These are phyloP conservation scores for Hibiscus trionum DNA, from an alignment of 345 rosid species.

Conservation along the genomic window DNA sequence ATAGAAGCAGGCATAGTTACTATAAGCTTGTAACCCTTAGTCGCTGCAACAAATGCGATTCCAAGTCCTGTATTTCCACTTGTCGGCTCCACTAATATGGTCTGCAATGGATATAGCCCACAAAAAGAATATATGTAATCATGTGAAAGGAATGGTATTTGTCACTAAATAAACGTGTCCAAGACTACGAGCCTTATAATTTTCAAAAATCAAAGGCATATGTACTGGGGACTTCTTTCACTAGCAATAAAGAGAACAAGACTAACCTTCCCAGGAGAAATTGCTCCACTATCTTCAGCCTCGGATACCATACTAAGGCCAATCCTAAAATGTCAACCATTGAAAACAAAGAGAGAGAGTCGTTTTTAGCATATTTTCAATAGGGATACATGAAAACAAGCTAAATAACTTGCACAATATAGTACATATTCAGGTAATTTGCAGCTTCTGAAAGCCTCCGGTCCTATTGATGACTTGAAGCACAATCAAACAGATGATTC, in stretches of 20 bases:
- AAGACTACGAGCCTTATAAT: neutral
- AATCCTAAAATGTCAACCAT: constrained; percentile 43
- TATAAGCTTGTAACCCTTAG: constrained; percentile 73
- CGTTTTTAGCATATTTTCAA: neutral
- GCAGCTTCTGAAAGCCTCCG: neutral
- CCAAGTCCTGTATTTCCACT: constrained; percentile 90
- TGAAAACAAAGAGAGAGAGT: neutral
- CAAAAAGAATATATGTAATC: neutral
- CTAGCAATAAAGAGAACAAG: constrained; percentile 6
- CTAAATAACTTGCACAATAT: neutral
- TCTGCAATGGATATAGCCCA: constrained; percentile 37
- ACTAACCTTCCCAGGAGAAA: constrained; percentile 74
- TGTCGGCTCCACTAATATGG: constrained; percentile 68
- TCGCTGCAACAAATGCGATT: constrained; percentile 84
- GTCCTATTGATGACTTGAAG: neutral
- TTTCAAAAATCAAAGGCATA: neutral
- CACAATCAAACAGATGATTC: neutral
- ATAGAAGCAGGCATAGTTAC: constrained; percentile 92
- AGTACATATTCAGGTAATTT: neutral
- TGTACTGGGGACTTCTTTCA: neutral
- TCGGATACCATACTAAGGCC: constrained; percentile 77
- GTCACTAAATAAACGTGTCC: neutral
- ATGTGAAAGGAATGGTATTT: neutral
- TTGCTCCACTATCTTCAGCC: constrained; percentile 75
- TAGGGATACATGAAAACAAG: neutral